Conservation (phyloP, 768 basidiomycete genomes). For the Hemileccinum rubropunctum region DNA sequence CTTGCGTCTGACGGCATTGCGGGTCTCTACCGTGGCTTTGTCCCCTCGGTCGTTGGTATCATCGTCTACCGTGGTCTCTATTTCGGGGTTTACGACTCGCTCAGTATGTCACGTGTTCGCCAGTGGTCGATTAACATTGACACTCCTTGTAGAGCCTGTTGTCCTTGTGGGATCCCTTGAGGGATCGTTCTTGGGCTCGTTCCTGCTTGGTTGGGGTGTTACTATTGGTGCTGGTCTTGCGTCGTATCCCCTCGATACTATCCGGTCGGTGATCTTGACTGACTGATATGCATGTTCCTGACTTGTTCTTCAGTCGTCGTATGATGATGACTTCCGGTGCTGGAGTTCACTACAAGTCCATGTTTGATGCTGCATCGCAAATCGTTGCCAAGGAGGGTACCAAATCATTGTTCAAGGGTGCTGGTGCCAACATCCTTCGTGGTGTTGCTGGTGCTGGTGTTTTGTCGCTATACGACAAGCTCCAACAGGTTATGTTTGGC, state of each 20-base stretch:
- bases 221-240: constrained; percentile 99
- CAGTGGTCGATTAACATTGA: constrained; percentile 29
- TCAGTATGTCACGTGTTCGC: constrained; percentile 58
- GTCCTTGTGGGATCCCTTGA: constrained; percentile 94
- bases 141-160: constrained; percentile 70
- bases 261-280: constrained; percentile 48
- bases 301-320: constrained; percentile 73
- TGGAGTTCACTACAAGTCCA: constrained; percentile 96
- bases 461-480: constrained; percentile 97
- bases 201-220: constrained; percentile 97
- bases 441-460: constrained; percentile 99
- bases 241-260: constrained; percentile 92
- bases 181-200: constrained; percentile 96
- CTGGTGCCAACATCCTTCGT: constrained; percentile 94
- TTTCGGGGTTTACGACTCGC: constrained; percentile 95
- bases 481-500: constrained; percentile 94
- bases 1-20: constrained; percentile 96
- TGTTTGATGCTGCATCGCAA: constrained; percentile 95
- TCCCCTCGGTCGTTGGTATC: constrained; percentile 99
- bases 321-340: constrained; percentile 99
- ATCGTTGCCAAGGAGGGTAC: constrained; percentile 94
- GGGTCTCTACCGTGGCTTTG: constrained; percentile 99
- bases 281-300: not conserved
- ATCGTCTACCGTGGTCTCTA: constrained; percentile 99
- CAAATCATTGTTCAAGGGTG: constrained; percentile 98